Evolutionary conservation across 371 early-diverging fungal genomes (phyloP), one percentile per base, ranked within the genome.

Genomic region (Mortierella sp.): DNA sequence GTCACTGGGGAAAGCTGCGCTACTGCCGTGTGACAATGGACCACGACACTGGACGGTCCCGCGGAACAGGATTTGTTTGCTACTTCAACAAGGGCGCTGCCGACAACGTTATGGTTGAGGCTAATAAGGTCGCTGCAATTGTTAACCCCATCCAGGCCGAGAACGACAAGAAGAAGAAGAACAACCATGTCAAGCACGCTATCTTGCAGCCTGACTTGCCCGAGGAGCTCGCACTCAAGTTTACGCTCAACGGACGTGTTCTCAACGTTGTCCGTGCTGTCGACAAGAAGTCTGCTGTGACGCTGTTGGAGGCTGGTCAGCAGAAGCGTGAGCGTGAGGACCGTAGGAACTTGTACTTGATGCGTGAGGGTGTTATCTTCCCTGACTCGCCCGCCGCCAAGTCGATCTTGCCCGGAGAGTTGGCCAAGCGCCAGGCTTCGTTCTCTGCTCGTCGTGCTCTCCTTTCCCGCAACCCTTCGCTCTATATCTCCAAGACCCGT

Each of bases 21-120:
- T 98, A 98, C 89, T 95, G 94, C 73, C 90, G 93, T 41, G 93
- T 98, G 71, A 96, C 97, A 6, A 91, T 92, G 82, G 98, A 98
- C 84, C 90, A 90, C 12, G 90, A 90, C 12, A 96, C 97, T 35
- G 95, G 95, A 32, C 91, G 93, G 24, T 94, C 97, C 44, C 93
- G 96, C 24, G 99, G 99, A 49, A 97, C 98, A 12, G 99, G 94
- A 18, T 99, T 99, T 87, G 97, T 98, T 46, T 94, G 96, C 90
- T 98, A 96, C 91, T 88, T 87, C 79, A 90, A 94, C 63, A 84
- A 90, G 60, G 91, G 90, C 43, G 96, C 95, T 79, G 97, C 97
- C 2, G 92, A 94, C n/a, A 89, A 88, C 43, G 96, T 96, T 78
- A 88, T 97, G 72, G 91, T 83, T 12, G 96, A 92, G 55, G 95